Evolutionary conservation across 2,329 filamentous ascomycete genomes (phyloP).

Genomic region (Claviceps sp.): DNA sequence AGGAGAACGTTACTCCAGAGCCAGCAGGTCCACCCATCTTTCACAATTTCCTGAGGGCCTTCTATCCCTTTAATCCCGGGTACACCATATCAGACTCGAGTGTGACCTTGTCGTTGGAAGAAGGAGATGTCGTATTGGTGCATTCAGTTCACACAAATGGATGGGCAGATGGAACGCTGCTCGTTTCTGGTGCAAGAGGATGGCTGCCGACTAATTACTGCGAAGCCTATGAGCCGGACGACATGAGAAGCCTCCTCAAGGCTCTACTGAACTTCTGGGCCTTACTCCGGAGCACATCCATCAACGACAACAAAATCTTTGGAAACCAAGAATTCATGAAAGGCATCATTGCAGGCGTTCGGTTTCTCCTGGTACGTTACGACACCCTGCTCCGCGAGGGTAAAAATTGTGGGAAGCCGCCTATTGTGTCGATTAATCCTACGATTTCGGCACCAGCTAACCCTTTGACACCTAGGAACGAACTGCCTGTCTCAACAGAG

Average conservation of each 20-base stretch:
- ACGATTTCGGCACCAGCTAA: constrained; percentile 4
- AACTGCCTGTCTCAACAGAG: constrained; percentile 74
- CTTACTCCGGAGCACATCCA: constrained; percentile 62
- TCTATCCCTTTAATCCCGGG: constrained; percentile 80
- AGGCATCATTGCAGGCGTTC: constrained; percentile 83
- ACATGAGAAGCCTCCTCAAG: constrained; percentile 73
- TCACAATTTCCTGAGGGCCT: constrained; percentile 88
- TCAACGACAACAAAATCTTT: constrained; percentile 66
- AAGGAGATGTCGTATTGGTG: constrained; percentile 84
- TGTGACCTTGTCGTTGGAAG: constrained; percentile 75
- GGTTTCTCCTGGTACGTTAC: constrained; percentile 66
- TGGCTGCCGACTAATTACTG: constrained; percentile 99
- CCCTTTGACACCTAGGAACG: constrained; percentile 50
- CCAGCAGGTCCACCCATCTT: constrained; percentile 51
- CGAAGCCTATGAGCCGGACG: constrained; percentile 80
- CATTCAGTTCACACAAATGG: constrained; percentile 97
- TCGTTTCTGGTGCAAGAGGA: constrained; percentile 74
- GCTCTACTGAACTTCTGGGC: constrained; percentile 90
- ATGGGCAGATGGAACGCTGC: constrained; percentile 90
- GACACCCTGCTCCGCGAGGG: not conserved
- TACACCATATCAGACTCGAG: constrained; percentile 68
- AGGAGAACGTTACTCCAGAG: constrained; percentile 39
- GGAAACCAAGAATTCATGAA: constrained; percentile 89
- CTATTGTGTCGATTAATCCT: not conserved
- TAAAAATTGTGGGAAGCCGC: not conserved